A percentile compares a stretch with the other conserved stretches of the same genome.
Conservation (phyloP, 305 asterid species). For the Andrographis paniculata region DNA sequence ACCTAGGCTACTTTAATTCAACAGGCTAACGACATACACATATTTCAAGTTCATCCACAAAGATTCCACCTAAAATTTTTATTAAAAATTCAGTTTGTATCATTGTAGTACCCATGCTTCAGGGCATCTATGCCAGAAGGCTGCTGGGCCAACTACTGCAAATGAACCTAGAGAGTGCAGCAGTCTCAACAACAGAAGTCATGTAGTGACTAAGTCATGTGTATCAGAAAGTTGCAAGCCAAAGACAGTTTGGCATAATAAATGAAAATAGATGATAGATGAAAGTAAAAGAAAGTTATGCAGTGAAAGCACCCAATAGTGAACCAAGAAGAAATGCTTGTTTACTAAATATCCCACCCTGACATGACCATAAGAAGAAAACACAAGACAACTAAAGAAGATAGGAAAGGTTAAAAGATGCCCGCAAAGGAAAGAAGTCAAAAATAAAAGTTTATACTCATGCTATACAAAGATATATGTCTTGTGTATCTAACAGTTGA, state of each 20-base stretch:
- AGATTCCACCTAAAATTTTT: too few species aligned
- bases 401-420: not conserved
- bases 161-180: too few species aligned
- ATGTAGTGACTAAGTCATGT: too few species aligned
- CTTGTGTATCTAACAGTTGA: not conserved
- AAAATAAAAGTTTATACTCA: not conserved
- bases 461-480: not conserved
- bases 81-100: too few species aligned
- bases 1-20: not conserved
- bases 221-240: not conserved
- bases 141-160: too few species aligned
- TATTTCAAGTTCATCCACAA: too few species aligned
- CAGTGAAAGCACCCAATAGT: not conserved
- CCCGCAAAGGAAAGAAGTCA: not conserved
- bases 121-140: too few species aligned
- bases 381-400: not conserved
- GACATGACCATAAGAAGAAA: not conserved
- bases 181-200: too few species aligned
- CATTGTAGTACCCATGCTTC: too few species aligned
- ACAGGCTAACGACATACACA: not conserved
- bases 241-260: not conserved
- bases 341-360: not conserved
- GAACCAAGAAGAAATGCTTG: not conserved
- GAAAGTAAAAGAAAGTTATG: not conserved
- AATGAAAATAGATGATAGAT: not conserved